These are phyloP conservation scores for Gossypium lobatum DNA, from an alignment of 441 rosid species.

Conservation along the genomic window DNA sequence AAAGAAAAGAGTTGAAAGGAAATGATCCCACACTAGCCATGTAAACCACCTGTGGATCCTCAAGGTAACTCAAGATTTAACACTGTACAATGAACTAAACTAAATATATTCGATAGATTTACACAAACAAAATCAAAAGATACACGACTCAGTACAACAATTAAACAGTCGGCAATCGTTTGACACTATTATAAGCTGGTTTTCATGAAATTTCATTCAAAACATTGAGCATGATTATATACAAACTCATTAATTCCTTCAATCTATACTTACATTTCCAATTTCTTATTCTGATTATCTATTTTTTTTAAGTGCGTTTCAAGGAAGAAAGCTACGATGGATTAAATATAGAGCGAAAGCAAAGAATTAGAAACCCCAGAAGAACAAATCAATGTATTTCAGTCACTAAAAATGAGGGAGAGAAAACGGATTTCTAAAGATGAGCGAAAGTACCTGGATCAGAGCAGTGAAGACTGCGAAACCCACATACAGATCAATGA, in stretches of 20 bases:
- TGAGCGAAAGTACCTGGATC: slow-evolving; percentile 49
- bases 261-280: neutral
- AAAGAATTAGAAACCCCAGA: neutral
- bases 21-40: slow-evolving; percentile 94
- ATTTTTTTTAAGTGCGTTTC: neutral
- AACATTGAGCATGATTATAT: neutral
- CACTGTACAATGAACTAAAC: neutral
- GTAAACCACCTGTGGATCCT: slow-evolving; percentile 58
- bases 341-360: neutral
- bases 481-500: slow-evolving; percentile 79
- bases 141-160: neutral
- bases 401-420: neutral
- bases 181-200: neutral
- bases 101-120: neutral
- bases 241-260: neutral
- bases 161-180: neutral
- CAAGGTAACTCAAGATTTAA: slow-evolving; percentile 12
- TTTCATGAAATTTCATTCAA: neutral
- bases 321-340: neutral
- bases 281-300: neutral
- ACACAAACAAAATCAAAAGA: neutral
- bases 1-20: slow-evolving; percentile 92
- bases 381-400: neutral
- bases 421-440: neutral
- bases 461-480: slow-evolving; percentile 79